Conservation (phyloP, 306 rosid genomes). For the Castanea sativa region DNA sequence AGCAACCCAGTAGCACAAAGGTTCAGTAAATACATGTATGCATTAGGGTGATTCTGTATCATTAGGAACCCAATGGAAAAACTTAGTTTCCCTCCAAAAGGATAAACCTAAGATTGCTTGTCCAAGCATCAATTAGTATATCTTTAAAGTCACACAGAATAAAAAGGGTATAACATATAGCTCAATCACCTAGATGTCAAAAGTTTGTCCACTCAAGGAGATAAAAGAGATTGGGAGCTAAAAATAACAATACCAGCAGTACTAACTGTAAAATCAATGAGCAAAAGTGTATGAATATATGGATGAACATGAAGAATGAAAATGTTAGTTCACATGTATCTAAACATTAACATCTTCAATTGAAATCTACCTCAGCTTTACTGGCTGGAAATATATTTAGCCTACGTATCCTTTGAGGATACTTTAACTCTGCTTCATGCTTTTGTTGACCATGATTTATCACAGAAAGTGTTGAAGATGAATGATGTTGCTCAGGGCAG, state of each 20-base stretch:
- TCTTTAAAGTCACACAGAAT: neutral
- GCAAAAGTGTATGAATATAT: neutral
- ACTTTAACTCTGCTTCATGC: constrained; percentile 83
- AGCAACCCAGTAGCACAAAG: no score
- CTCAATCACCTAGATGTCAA: neutral
- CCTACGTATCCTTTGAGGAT: constrained; percentile 89
- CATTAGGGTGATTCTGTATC: no score
- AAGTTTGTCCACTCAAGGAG: neutral
- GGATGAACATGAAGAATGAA: neutral
- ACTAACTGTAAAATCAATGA: neutral
- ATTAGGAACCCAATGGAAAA: no score
- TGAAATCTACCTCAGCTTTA: constrained; percentile 71
- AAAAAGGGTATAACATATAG: neutral
- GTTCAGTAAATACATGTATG: no score
- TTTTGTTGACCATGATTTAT: constrained; percentile 71
- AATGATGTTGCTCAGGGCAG: constrained; percentile 69
- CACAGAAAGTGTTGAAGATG: constrained; percentile 53
- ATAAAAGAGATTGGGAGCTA: neutral
- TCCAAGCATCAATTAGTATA: neutral
- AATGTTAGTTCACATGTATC: neutral
- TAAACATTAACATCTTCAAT: neutral
- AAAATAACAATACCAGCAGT: neutral
- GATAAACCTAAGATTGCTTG: no score
- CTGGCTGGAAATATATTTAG: constrained; percentile 79
- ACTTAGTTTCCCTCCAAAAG: no score